A percentile compares a stretch with the other conserved stretches of the same genome.
Evolutionary conservation across 2,329 filamentous ascomycete genomes (phyloP).

Genomic region (Escovopsis sp.): DNA sequence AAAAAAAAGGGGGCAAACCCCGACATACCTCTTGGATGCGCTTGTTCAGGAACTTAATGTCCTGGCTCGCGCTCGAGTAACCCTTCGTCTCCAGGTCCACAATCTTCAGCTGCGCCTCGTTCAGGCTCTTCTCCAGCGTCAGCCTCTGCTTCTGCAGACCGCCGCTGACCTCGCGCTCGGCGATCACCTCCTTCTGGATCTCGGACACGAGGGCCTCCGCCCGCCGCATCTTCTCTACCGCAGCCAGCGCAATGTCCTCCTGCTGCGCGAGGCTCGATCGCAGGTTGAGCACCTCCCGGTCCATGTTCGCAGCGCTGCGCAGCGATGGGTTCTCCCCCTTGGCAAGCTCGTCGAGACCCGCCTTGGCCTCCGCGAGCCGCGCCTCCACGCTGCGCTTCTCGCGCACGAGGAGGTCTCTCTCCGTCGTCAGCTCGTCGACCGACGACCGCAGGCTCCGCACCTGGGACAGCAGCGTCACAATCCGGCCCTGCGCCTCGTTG

Average conservation of each 20-base stretch:
- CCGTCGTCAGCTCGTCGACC: slow-evolving; percentile 72
- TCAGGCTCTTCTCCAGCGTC: slow-evolving; percentile 73
- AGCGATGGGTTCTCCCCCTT: slow-evolving; percentile 76
- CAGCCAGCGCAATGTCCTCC: slow-evolving; percentile 81
- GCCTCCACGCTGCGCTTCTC: slow-evolving; percentile 86
- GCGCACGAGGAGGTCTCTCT: slow-evolving; percentile 69
- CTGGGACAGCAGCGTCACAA: slow-evolving; percentile 80
- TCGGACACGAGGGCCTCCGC: slow-evolving; percentile 78
- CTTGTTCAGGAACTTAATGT: slow-evolving; percentile 88
- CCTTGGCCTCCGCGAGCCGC: slow-evolving; percentile 73
- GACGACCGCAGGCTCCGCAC: slow-evolving; percentile 71
- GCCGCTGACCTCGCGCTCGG: slow-evolving; percentile 68
- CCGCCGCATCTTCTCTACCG: slow-evolving; percentile 92
- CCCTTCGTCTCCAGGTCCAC: slow-evolving; percentile 95
- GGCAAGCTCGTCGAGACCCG: slow-evolving; percentile 75
- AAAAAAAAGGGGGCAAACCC: neutral
- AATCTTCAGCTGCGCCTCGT: slow-evolving; percentile 77
- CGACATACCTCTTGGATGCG: slow-evolving; percentile 79
- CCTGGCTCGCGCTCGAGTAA: slow-evolving; percentile 79
- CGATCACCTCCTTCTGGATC: slow-evolving; percentile 81
- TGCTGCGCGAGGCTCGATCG: slow-evolving; percentile 83
- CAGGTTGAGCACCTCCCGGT: slow-evolving; percentile 78
- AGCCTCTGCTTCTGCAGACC: slow-evolving; percentile 84
- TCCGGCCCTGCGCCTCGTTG: slow-evolving; percentile 86
- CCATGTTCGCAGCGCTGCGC: slow-evolving; percentile 75